Base-by-base conservation (phyloP, 106 monocot species). In the Dactylorhiza incarnata region DNA sequence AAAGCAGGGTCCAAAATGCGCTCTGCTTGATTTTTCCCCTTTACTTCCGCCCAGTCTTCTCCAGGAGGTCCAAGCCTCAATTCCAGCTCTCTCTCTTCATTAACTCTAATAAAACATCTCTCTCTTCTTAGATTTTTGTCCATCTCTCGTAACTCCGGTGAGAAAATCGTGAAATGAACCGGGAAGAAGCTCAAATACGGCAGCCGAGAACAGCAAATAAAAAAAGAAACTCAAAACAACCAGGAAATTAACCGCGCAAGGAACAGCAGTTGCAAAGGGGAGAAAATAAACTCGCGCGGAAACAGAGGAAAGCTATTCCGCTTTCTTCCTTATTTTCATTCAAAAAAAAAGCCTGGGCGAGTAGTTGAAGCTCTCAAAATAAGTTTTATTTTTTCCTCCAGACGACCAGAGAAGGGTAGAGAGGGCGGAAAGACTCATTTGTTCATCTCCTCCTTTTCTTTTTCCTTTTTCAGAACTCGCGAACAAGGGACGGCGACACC, bases 11-110 rank as follows among this genome's bases (percentile, higher is more conserved):
- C 5, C 13, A 29, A 65, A 29, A 65, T 25, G 24, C 29, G 65
- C 9, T 65, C 65, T 24, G 24, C 26, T 13, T 65, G 26, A 24
- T 26, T 14, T 65, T 65, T 20, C 65, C 13, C 29, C 65, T 26
- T 65, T n/a, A 29, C 0, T 65, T 65, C 65, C 4, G 83, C 75
- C 82, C 78, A 85, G 61, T 87, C 83, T 52, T 81, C 81, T 67
- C 90, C 86, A 50, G 94, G 90, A 11, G 78, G 86, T 0, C 84
- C 94, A 54, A 94, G 87, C 76, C 88, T 88, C 29, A 94, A 83
- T 79, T 91, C 94, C n/a, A 94, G 91, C 56, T 82, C 68, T 77
- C 83, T 81, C 79, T 87, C 87, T 43, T 87, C 89, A 52, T 58
- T 79, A n/a, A 50, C 73, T 50, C 61, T 81, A 68, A 37, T 37